Evolutionary conservation across 495 filamentous ascomycete genomes (phyloP).

Genomic region (Aspergillus carlsbadensis): DNA sequence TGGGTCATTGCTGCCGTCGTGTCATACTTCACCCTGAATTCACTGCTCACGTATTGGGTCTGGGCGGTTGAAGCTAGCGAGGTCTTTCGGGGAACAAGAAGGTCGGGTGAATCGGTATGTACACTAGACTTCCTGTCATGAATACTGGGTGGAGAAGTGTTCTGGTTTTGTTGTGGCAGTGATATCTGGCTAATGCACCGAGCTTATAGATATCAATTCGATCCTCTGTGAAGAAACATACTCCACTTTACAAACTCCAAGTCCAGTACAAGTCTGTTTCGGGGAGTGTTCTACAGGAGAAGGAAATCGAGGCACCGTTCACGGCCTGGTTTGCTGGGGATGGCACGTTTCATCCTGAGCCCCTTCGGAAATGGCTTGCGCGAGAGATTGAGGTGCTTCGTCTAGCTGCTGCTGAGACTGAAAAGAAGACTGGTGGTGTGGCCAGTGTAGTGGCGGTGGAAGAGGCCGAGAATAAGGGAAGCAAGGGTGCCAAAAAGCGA

Average conservation of each 20-base stretch:
- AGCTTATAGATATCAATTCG: constrained; percentile 59
- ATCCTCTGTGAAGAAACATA: constrained; percentile 70
- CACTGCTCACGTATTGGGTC: constrained; percentile 79
- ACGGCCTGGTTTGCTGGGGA: constrained; percentile 82
- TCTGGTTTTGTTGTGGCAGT: background rate
- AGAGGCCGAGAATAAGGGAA: constrained; percentile 7
- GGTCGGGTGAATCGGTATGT: constrained; percentile 53
- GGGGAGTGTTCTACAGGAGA: constrained; percentile 42
- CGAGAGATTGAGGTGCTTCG: constrained; percentile 66
- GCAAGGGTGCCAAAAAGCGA: constrained; percentile 12
- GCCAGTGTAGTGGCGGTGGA: constrained; percentile 17
- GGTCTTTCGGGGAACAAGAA: constrained; percentile 70
- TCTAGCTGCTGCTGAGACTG: constrained; percentile 58
- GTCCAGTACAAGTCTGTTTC: constrained; percentile 53
- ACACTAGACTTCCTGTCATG: background rate
- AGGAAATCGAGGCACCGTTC: constrained; percentile 67
- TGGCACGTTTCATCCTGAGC: constrained; percentile 77
- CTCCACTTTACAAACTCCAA: constrained; percentile 72
- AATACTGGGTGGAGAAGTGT: no score
- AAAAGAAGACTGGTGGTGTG: constrained; percentile 39
- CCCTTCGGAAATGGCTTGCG: constrained; percentile 81
- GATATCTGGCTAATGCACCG: background rate
- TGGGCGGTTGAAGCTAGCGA: constrained; percentile 77
- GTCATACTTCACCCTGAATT: constrained; percentile 79
- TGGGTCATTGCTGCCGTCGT: constrained; percentile 73